Base-by-base conservation (phyloP, 768 basidiomycete species). In the Arthromyces matolae region DNA sequence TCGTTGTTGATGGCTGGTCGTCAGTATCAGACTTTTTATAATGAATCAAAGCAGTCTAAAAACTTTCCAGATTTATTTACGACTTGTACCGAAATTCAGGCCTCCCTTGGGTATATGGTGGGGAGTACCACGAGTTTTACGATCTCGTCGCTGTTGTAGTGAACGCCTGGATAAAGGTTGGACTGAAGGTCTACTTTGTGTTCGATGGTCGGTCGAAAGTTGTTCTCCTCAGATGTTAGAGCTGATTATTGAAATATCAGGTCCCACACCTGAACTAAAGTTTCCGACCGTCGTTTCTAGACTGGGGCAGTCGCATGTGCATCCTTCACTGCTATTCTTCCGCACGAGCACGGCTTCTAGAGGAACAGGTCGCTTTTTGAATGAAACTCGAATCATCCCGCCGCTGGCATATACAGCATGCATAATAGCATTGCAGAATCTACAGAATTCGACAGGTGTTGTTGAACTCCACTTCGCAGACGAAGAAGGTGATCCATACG, bases 1-100 rank as follows among this genome's bases (percentile, higher is more conserved):
- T 90, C 50, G 83, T 93, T 8, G 78, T 92, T 41, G 89, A 93
- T 68, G 89, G 80, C 36, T 89, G 84, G 87, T 90, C 89, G 89
- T 92, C 64, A 82, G 89, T n/a, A n/a, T 83, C 40, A 32, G 47
- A 45, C 49, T 32, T 28, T 38, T 42, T 39, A 36, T 41, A 22
- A 50, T 22, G 45, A n/a, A 33, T 52, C 47, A 38, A 45, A 32
- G 27, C 27, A 24, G 45, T 22, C 33, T 42, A 20, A 42, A 49
- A 49, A 9, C 3, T 16, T 34, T 31, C 33, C 53, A 92, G 89
- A 29, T 89, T 93, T 65, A 86, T 92, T 51, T 91, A 83, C 60
- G 75, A 79, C 53, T 48, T 91, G 18, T 73, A 86, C 50, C 65
- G 75, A 23, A 71, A 72, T 45, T 81, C 83, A 2, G 72, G 68